phyloP scores from a whole-genome alignment of 2,329 filamentous ascomycete genomes.

The Pestalotiopsis sp. region DNA sequence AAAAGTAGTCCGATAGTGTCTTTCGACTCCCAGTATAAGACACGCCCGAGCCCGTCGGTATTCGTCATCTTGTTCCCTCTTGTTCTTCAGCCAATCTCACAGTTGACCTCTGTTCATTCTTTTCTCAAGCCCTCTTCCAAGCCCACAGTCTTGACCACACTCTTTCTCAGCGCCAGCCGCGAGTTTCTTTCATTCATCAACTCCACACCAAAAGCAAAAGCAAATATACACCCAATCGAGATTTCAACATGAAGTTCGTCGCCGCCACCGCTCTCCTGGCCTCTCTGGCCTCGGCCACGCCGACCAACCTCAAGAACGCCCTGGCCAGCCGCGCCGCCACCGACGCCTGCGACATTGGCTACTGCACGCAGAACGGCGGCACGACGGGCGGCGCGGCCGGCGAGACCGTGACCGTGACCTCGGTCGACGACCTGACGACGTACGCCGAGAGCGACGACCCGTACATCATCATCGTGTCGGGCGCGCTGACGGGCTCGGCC shows the following conservation, averaged over 20 bases:
- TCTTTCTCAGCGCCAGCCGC: slow-evolving; percentile 12
- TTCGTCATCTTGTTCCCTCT: background rate
- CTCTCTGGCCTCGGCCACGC: slow-evolving; percentile 21
- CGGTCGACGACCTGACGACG: slow-evolving; percentile 49
- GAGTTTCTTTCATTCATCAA: background rate
- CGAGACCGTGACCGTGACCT: slow-evolving; percentile 55
- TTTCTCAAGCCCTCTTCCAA: background rate
- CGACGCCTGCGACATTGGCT: slow-evolving; percentile 24
- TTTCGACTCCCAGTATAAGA: background rate
- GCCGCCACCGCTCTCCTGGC: slow-evolving; percentile 21
- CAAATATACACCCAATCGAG: background rate
- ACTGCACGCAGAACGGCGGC: slow-evolving; percentile 23
- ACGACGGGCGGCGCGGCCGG: slow-evolving; percentile 60
- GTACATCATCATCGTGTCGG: slow-evolving; percentile 48
- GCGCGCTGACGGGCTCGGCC: slow-evolving; percentile 42
- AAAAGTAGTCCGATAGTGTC: background rate
- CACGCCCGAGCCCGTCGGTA: background rate
- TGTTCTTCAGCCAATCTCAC: slow-evolving; percentile 4
- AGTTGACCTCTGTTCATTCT: slow-evolving; percentile 13
- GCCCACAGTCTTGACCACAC: background rate
- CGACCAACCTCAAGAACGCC: slow-evolving; percentile 20
- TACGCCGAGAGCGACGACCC: slow-evolving; percentile 49
- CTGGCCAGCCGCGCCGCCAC: slow-evolving; percentile 25
- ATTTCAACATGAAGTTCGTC: slow-evolving; percentile 26
- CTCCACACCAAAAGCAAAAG: background rate